Percentiles rank a stretch among this genome's conserved stretches.
Conservation (phyloP, 1,284 basidiomycete species). For the Uromyces viciae-fabae region DNA sequence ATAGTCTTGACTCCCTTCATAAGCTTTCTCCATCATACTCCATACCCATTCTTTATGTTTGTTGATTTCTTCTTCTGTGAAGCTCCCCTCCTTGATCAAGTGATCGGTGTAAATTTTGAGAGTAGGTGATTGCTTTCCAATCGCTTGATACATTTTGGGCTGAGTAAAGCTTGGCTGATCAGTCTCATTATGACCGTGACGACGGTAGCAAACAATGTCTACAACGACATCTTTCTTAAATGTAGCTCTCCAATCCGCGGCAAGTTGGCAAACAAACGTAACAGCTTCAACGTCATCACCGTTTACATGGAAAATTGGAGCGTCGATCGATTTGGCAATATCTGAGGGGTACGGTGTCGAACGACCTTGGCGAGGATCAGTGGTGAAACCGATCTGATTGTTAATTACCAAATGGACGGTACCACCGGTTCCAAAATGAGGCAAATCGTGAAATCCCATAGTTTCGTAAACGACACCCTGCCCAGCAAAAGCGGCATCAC, state of each 20-base stretch:
- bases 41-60: conserved; percentile 99
- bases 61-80: conserved; percentile 92
- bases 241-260: conserved; percentile 95
- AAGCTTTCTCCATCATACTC: conserved; percentile 94
- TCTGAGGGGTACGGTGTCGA: conserved; percentile 99
- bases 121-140: conserved; percentile 87
- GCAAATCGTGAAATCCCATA: conserved; percentile 95
- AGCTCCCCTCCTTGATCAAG: conserved; percentile 84
- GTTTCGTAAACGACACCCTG: conserved; percentile 99
- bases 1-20: conserved; percentile 86
- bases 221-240: conserved; percentile 99
- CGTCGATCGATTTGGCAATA: conserved; percentile 96
- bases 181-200: conserved; percentile 98
- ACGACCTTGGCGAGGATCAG: conserved; percentile 92
- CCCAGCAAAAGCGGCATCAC: conserved; percentile 97
- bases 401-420: conserved; percentile 98
- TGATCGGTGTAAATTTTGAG: conserved; percentile 87
- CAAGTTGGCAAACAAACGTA: conserved; percentile 87
- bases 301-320: conserved; percentile 99
- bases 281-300: conserved; percentile 88
- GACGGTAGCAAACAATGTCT: conserved; percentile 97
- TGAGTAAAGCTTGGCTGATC: conserved; percentile 99
- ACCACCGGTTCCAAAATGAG: conserved; percentile 92
- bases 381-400: conserved; percentile 99
- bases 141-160: conserved; percentile 97